Conservation (phyloP, 208 protist species). For the Wallacemonas rigidus region DNA sequence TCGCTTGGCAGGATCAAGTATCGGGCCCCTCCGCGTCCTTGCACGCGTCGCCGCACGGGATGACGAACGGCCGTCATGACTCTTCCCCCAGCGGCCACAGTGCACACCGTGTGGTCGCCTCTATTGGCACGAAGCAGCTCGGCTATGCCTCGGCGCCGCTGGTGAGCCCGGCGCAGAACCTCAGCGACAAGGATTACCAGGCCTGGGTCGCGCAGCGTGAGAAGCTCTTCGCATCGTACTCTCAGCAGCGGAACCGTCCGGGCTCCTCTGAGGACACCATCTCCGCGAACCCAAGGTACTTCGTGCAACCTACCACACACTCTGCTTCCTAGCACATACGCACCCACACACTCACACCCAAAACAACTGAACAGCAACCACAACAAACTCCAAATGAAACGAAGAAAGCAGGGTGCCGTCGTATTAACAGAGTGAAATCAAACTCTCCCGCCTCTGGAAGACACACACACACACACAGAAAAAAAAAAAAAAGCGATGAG, state of each 20-base stretch:
- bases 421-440: too few species aligned
- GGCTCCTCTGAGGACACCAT: neutral
- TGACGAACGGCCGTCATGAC: neutral
- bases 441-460: too few species aligned
- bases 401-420: too few species aligned
- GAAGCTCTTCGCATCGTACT: slow-evolving; percentile 52
- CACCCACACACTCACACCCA: too few species aligned
- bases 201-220: slow-evolving; percentile 61
- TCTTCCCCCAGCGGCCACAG: neutral
- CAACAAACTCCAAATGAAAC: too few species aligned
- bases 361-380: too few species aligned
- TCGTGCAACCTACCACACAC: neutral
- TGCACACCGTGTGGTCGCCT: slow-evolving; percentile 39
- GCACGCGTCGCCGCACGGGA: slow-evolving; percentile 5
- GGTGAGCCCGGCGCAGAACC: slow-evolving; percentile 34
- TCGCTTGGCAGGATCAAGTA: slow-evolving; percentile 25
- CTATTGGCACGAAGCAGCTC: slow-evolving; percentile 52
- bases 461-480: neutral
- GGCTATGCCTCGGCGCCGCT: slow-evolving; percentile 53
- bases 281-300: neutral
- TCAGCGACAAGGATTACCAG: slow-evolving; percentile 50
- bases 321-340: neutral
- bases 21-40: slow-evolving; percentile 10
- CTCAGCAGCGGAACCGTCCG: slow-evolving; percentile 15
- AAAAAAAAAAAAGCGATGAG: slow-evolving; percentile 3